Evolutionary conservation across 768 basidiomycete genomes (phyloP).

Genomic region (Boletus insuetus): DNA sequence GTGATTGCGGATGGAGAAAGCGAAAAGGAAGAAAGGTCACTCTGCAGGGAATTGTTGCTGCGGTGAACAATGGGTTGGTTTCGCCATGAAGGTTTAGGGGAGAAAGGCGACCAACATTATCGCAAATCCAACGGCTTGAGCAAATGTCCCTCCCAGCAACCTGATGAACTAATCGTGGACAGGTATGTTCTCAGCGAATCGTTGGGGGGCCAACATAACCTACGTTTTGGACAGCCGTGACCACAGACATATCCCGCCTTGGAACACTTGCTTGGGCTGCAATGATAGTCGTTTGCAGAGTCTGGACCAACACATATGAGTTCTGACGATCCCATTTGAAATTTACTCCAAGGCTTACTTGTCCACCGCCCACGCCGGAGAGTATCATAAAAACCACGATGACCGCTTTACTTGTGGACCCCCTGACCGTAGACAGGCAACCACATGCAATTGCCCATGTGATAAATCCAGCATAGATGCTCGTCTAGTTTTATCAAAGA

Average conservation of each 20-base stretch:
- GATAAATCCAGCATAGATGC: background rate
- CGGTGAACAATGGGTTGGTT: background rate
- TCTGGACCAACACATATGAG: constrained; percentile 31
- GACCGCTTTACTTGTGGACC: background rate
- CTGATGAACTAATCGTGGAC: constrained; percentile 51
- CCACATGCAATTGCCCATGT: background rate
- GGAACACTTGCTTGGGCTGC: constrained; percentile 71
- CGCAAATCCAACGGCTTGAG: constrained; percentile 58
- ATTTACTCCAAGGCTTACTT: background rate
- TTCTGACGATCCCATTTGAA: background rate
- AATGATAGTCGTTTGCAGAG: constrained; percentile 61
- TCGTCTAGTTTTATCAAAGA: background rate
- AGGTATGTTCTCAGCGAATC: background rate
- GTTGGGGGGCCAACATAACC: constrained; percentile 6
- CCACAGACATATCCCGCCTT: constrained; percentile 70
- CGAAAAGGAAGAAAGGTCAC: constrained; percentile 36
- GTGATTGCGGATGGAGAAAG: constrained; percentile 39
- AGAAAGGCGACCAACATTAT: constrained; percentile 42
- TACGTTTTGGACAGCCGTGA: constrained; percentile 64
- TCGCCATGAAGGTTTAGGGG: background rate
- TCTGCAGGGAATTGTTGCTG: constrained; percentile 48
- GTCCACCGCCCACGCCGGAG: background rate
- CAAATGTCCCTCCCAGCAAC: constrained; percentile 64
- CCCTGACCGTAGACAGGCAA: background rate
- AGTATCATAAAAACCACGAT: background rate